A percentile compares a stretch with the other conserved stretches of the same genome.
Conservation (phyloP, 2,329 filamentous ascomycete genomes). For the Aspergillus calidoustus region DNA sequence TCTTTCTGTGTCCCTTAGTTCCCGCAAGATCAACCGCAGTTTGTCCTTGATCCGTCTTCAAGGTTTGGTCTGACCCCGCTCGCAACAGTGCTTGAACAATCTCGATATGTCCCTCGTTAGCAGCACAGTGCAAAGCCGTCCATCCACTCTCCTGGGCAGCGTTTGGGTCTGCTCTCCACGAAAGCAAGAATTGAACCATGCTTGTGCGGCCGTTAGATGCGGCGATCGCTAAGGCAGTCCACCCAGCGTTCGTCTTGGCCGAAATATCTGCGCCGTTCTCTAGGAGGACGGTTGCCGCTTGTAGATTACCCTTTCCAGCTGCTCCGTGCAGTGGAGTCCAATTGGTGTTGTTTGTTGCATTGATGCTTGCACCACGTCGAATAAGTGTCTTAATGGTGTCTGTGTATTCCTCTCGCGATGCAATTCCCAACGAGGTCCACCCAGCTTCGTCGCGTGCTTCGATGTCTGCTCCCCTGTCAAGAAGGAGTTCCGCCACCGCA, state of each 20-base stretch:
- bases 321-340: conserved; percentile 4
- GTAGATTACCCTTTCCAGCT: background rate
- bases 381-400: background rate
- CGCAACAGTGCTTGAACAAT: background rate
- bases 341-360: background rate
- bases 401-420: background rate
- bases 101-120: background rate
- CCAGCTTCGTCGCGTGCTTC: background rate
- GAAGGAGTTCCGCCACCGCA: background rate
- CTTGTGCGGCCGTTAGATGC: background rate
- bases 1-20: background rate
- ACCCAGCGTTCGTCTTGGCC: background rate
- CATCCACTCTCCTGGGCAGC: background rate
- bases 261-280: background rate
- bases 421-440: conserved; percentile 2
- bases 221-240: background rate
- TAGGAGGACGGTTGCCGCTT: background rate
- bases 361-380: background rate
- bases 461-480: background rate
- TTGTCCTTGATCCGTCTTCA: background rate
- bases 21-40: background rate
- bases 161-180: background rate
- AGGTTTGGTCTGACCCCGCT: background rate
- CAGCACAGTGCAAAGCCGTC: conserved; percentile 5
- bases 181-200: background rate